Percentiles rank a stretch among this genome's conserved stretches.
These are phyloP conservation scores for Salvia rosmarinus DNA, from an alignment of 257 asterid genomes.

Conservation along the genomic window DNA sequence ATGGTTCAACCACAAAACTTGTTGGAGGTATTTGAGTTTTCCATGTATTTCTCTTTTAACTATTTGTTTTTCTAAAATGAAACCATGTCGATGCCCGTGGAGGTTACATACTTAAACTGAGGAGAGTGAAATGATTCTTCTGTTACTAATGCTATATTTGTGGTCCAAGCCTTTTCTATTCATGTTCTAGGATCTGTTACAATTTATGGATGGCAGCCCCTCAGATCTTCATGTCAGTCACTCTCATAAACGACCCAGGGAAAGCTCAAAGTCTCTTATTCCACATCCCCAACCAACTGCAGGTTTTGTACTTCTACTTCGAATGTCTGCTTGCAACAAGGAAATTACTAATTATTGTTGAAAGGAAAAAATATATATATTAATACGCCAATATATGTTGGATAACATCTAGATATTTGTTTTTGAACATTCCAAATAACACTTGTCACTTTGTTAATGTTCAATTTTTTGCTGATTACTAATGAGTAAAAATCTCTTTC, in stretches of 20 bases:
- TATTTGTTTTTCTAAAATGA: background rate
- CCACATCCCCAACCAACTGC: constrained; percentile 40
- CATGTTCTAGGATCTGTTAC: constrained; percentile 74
- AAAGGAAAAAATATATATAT: constrained; percentile 5
- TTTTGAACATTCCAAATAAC: background rate
- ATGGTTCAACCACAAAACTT: constrained; percentile 94
- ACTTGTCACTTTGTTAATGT: background rate
- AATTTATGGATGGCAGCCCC: constrained; percentile 90
- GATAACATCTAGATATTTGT: background rate
- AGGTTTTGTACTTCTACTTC: constrained; percentile 27
- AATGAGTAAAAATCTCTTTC: background rate
- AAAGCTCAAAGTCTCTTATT: constrained; percentile 54
- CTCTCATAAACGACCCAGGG: constrained; percentile 91
- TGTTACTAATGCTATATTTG: background rate
- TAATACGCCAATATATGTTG: no score
- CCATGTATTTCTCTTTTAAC: constrained; percentile 10
- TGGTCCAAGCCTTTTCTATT: constrained; percentile 30
- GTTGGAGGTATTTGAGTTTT: constrained; percentile 69
- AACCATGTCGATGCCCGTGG: background rate
- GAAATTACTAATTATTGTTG: constrained; percentile 3
- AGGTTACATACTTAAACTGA: constrained; percentile 13
- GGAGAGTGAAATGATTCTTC: background rate
- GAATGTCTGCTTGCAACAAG: background rate
- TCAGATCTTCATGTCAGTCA: constrained; percentile 68
- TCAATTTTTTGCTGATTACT: background rate